Percentiles rank a stretch among this genome's conserved stretches.
Evolutionary conservation across 805 yeast species (phyloP).

Genomic region (Komagataella ulmi): DNA sequence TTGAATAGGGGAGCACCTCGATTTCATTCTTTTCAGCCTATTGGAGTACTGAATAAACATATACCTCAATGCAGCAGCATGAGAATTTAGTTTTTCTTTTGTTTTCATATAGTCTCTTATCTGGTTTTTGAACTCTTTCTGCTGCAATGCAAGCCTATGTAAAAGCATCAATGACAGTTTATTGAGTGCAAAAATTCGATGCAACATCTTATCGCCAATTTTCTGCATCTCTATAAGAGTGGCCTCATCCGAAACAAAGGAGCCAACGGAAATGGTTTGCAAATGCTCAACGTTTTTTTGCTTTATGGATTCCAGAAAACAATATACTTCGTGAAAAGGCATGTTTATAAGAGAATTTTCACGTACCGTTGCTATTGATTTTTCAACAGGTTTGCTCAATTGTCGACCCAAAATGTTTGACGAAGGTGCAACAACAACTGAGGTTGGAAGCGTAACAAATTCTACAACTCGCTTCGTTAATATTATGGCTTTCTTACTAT

Average conservation of each 20-base stretch:
- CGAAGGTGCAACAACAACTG: background rate
- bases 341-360: background rate
- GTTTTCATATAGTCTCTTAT: too few relatives aligned
- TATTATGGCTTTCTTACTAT: background rate
- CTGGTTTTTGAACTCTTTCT: slow-evolving; percentile 11
- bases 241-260: background rate
- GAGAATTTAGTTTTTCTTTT: background rate
- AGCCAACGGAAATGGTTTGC: background rate
- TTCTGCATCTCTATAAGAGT: background rate
- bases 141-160: background rate
- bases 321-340: background rate
- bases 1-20: background rate
- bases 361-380: background rate
- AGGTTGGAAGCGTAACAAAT: background rate
- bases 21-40: background rate
- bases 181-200: background rate
- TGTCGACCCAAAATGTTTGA: background rate
- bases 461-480: background rate
- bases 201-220: background rate
- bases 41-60: background rate
- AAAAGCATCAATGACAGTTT: background rate
- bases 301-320: background rate
- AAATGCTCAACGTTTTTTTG: background rate
- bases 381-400: background rate
- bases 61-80: background rate